A percentile compares a stretch with the other conserved stretches of the same genome.
Conservation (phyloP, 177 flowering plant genomes). For the Vitis hybrid region DNA sequence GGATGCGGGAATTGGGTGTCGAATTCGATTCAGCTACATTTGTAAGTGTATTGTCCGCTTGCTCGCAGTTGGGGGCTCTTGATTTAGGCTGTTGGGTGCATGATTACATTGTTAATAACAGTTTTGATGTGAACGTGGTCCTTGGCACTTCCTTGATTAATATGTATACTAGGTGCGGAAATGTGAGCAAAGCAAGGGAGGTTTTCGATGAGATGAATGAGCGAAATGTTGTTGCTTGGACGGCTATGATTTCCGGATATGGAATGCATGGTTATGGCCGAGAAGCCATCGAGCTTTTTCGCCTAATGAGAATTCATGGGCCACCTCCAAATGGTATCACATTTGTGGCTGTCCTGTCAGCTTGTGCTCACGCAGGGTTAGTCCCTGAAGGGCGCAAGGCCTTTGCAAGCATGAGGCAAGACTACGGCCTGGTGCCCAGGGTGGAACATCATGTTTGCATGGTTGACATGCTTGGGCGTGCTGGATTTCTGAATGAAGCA, state of each 20-base stretch:
- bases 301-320: constrained; percentile 42
- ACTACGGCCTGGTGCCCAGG: constrained; percentile 47
- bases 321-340: constrained; percentile 60
- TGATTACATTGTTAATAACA: constrained; percentile 34
- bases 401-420: constrained; percentile 41
- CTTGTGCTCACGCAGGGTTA: constrained; percentile 76
- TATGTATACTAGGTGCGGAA: constrained; percentile 73
- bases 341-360: constrained; percentile 64
- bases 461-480: constrained; percentile 80
- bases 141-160: constrained; percentile 66
- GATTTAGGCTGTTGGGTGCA: constrained; percentile 64
- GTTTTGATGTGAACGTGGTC: constrained; percentile 46
- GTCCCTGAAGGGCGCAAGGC: constrained; percentile 50
- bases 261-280: constrained; percentile 68
- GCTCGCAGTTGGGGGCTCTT: constrained; percentile 64
- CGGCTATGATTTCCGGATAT: constrained; percentile 79
- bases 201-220: constrained; percentile 58
- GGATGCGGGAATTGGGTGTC: constrained; percentile 42
- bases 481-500: constrained; percentile 63
- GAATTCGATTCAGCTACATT: constrained; percentile 59
- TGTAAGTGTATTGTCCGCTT: constrained; percentile 62
- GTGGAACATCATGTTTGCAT: constrained; percentile 74
- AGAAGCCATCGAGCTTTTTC: constrained; percentile 52
- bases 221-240: constrained; percentile 68
- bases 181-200: constrained; percentile 48